phyloP scores from a whole-genome alignment of 129 eudicot species.

The Dittrichia graveolens region DNA sequence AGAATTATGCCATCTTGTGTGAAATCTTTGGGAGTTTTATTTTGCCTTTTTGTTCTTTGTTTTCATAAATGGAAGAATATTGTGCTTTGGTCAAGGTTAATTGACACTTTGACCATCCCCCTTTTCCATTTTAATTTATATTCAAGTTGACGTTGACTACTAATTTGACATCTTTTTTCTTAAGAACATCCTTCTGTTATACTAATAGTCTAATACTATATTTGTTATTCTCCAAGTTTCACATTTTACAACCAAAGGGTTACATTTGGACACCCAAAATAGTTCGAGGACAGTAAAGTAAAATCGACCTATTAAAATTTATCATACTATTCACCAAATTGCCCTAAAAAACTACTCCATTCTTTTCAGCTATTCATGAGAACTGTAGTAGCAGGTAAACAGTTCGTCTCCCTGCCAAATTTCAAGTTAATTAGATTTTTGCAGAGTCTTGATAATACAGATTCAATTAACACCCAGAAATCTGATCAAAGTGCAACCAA shows the following conservation, averaged over 20 bases:
- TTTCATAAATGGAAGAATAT: too few species aligned
- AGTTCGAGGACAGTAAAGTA: conserved; percentile 17
- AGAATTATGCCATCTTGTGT: background rate
- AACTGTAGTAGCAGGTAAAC: conserved; percentile 26
- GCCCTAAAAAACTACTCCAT: background rate
- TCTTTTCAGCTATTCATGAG: conserved; percentile 30
- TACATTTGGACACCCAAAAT: background rate
- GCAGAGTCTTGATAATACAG: background rate
- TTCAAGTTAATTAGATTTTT: conserved; percentile 14
- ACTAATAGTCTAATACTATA: too few species aligned
- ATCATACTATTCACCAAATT: background rate
- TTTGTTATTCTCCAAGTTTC: too few species aligned
- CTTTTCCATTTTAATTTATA: too few species aligned
- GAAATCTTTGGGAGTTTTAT: too few species aligned
- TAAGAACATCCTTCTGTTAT: too few species aligned
- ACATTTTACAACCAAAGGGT: background rate
- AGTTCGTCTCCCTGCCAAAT: background rate
- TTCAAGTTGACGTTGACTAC: too few species aligned
- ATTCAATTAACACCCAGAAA: conserved; percentile 21
- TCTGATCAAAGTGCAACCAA: conserved; percentile 11
- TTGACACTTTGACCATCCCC: too few species aligned
- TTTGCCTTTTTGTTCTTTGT: background rate
- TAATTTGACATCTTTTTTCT: too few species aligned
- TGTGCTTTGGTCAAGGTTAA: too few species aligned
- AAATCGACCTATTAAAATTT: background rate